Evolutionary conservation across 164 flowering plant genomes (phyloP), one percentile per base, ranked within the genome.

Genomic region (Chloranthus sessilifolius): DNA sequence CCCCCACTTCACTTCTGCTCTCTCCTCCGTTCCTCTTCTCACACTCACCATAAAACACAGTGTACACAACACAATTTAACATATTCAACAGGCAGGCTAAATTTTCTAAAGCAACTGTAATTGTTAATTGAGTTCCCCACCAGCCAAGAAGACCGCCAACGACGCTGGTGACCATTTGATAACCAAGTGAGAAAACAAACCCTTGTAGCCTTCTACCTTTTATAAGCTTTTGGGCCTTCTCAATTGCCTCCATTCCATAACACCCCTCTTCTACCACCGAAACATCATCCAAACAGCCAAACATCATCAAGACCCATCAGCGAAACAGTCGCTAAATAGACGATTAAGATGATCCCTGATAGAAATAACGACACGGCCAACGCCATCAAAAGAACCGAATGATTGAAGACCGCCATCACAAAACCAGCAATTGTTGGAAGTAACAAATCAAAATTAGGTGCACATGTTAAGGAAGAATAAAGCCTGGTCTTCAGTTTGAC

Each of bases 171-270:
- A 52, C 23, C 0, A 62, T 2, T 0, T 36, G 29, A 2, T 8
- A 38, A 31, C 43, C 8, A 15, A 65, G 41, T 2, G 34, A 43
- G 24, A 46, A 31, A 25, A 23, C 33, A 43, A 59, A 29, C 2
- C 65, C 65, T 33, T 56, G 58, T n/a, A 51, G 5, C 60, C 43
- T 60, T 52, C 57, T 60, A 8, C 65, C 65, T 26, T 31, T 60
- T 25, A 60, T 55, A 23, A 56, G 65, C 19, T 45, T 31, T 17
- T 21, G 43, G 22, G 65, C 53, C 43, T 16, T 60, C 8, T 17
- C 50, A 25, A 66, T 31, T 20, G 55, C 62, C 34, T 45, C 22
- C 30, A 55, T 12, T 33, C 60, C 62, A 24, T 30, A 10, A 12
- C 37, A 49, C 3, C 21, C 47, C 10, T 52, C 56, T 21, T 52